Conservation (phyloP, 1,284 basidiomycete genomes). For the Pseudomicrostroma phylloplanum region DNA sequence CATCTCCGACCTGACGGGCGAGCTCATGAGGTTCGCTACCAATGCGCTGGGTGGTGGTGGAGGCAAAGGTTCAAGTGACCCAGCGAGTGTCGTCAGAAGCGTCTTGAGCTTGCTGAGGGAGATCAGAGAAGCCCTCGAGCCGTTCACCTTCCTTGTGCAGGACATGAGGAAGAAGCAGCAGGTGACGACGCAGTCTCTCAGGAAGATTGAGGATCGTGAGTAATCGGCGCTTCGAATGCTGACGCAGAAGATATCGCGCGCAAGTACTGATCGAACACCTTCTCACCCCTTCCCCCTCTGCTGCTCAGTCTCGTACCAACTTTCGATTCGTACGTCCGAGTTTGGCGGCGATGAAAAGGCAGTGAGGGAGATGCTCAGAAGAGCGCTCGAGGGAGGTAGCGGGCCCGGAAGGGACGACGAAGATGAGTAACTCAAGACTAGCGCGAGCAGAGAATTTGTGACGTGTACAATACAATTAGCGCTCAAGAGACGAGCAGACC, state of each 20-base stretch:
- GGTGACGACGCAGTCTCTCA: conserved; percentile 74
- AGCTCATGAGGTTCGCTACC: conserved; percentile 89
- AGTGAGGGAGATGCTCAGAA: conserved; percentile 14
- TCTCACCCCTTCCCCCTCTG: not conserved
- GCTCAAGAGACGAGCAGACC: no score
- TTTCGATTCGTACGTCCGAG: conserved; percentile 15
- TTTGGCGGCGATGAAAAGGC: conserved; percentile 12
- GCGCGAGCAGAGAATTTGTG: no score
- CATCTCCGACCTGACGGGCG: conserved; percentile 86
- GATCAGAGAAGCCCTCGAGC: conserved; percentile 61
- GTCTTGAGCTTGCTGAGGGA: conserved; percentile 31
- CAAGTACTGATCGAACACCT: not conserved
- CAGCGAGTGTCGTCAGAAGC: conserved; percentile 19
- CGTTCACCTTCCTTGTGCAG: conserved; percentile 62
- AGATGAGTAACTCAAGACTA: no score
- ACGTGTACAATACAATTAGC: no score
- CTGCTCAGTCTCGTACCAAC: conserved; percentile 13
- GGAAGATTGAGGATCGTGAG: conserved; percentile 89
- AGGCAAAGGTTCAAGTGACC: conserved; percentile 15
- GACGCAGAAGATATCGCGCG: not conserved
- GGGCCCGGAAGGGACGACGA: no score
- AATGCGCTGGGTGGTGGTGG: conserved; percentile 32
- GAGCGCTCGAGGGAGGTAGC: conserved; percentile 10
- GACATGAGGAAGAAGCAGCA: conserved; percentile 80
- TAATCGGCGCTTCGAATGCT: conserved; percentile 4